Evolutionary conservation across 345 rosid genomes (phyloP), one percentile per base, ranked within the genome.

Genomic region (Linum lewisii): DNA sequence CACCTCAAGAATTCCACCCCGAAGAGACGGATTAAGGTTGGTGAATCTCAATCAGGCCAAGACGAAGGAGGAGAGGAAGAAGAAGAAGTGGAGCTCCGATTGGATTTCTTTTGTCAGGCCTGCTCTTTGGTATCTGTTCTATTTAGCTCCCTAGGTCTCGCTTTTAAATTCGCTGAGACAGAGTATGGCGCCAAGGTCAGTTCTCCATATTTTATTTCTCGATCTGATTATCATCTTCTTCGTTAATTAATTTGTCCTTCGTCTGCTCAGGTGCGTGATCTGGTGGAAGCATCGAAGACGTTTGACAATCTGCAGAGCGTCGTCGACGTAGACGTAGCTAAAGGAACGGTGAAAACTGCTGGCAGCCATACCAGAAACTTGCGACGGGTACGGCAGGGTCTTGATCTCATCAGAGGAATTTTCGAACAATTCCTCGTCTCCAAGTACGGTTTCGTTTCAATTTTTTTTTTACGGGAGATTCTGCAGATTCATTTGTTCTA

Each of bases 121-220:
- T 84, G 90, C 58, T 74, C 87, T 54, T 72, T 81, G 38, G 96
- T 87, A 37, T 72, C 94, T 32, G 75, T 85, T 57, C 78, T 91
- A 59, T 84, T 87, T 61, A 75, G 68, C 57, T 79, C 78, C 66
- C 95, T 91, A 0, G 98, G 98, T 54, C 80, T 91, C 57, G 95
- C 98, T 51, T 91, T 87, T 75, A 88, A 82, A 75, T 87, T 91
- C 57, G 96, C 96, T 7, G 92, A 87, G 75, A 62, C 82, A 66
- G 98, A 87, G 73, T 87, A 82, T 69, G 72, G 79, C 55, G 59
- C 84, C 64, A 91, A 91, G 85, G 96, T 91, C 57, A 49, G 51
- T 60, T 44, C 42, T 24, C n/a, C 8, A 14, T 57, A 18, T 0
- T 38, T 8, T 14, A 16, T 51, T 49, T 29, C 7, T 38, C 18